Base-by-base conservation (phyloP, 2,329 filamentous ascomycete genomes). In the Trichoderma polysporum region DNA sequence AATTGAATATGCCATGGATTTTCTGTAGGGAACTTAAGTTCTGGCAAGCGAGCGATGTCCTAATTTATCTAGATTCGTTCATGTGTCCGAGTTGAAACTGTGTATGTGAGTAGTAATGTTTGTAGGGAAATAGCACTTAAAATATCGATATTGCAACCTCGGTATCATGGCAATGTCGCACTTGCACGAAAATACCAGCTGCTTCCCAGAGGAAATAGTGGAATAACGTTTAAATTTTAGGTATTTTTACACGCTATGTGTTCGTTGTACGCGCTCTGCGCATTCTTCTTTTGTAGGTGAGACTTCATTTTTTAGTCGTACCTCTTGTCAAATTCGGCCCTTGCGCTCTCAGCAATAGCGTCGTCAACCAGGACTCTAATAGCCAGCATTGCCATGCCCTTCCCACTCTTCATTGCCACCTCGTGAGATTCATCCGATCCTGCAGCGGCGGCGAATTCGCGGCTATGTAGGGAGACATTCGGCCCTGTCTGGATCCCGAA, bases 381-480 rank as follows among this genome's bases (percentile, higher is more conserved):
- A 4, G 72, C 77, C n/a, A 78, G 31, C 65, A 75, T 71, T 0
- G 81, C 82, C 76, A 85, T 76, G 0, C 80, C 80, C 71, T 83
- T 84, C 0, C 78, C 81, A 39, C 79, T 79, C 47, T 77, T 74
- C 2, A 85, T 70, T 0, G 82, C 80, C n/a, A 76, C 74, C 0
- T 72, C 70, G 66, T 83, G 80, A 0, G 74, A 75, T 35, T 74
- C 72, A 2, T 81, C 79, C 45, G 74, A 82, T 56, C 69, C 79
- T 3, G 84, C 83, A 0, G 79, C 81, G 0, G 76, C 77, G 0
- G 82, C 77, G 71, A 85, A 85, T 4, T 74, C 71, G 8, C 79
- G 77, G 35, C 76, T 78, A 67, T 82, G 80, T 0, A 76, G 74
- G 2, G 76, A 77, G 27, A 79, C 78, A 13, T 78, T 75, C 0